Conservation (phyloP, 192 early-diverging fungal genomes). For the Umbelopsis sp. region DNA sequence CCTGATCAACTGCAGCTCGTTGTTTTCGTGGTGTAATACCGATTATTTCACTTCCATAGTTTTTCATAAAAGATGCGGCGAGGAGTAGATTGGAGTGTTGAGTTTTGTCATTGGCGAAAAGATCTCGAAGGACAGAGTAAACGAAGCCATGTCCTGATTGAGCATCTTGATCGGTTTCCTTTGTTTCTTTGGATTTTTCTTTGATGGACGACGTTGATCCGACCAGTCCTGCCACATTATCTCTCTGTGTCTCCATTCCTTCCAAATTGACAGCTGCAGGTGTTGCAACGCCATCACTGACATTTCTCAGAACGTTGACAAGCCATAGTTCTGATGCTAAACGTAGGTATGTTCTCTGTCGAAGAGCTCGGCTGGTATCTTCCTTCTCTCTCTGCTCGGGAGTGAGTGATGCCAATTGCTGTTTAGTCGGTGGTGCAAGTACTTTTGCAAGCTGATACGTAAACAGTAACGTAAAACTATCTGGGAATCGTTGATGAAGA, state of each 20-base stretch:
- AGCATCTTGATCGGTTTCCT: constrained; percentile 30
- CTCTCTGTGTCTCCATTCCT: constrained; percentile 46
- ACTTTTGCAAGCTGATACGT: constrained; percentile 64
- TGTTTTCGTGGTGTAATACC: constrained; percentile 49
- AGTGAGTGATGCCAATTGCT: constrained; percentile 60
- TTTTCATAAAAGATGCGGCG: constrained; percentile 53
- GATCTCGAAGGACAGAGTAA: constrained; percentile 50
- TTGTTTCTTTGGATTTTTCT: constrained; percentile 30
- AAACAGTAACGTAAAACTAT: constrained; percentile 73
- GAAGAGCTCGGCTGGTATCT: constrained; percentile 67
- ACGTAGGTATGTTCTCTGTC: constrained; percentile 69
- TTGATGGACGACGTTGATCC: constrained; percentile 23
- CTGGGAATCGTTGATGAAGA: constrained; percentile 89
- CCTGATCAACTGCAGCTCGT: constrained; percentile 37
- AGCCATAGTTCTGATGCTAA: constrained; percentile 84
- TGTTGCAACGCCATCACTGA: constrained; percentile 60
- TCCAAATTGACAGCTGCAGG: constrained; percentile 41
- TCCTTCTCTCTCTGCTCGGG: constrained; percentile 87
- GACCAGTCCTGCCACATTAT: constrained; percentile 50
- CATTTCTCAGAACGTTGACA: constrained; percentile 69
- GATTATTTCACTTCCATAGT: constrained; percentile 54
- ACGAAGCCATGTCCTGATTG: constrained; percentile 47
- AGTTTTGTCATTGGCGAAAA: constrained; percentile 44
- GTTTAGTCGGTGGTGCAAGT: constrained; percentile 61
- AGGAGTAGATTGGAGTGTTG: constrained; percentile 59